Base-by-base conservation (phyloP, 129 eudicot genomes). In the Escallonia herrerae region DNA sequence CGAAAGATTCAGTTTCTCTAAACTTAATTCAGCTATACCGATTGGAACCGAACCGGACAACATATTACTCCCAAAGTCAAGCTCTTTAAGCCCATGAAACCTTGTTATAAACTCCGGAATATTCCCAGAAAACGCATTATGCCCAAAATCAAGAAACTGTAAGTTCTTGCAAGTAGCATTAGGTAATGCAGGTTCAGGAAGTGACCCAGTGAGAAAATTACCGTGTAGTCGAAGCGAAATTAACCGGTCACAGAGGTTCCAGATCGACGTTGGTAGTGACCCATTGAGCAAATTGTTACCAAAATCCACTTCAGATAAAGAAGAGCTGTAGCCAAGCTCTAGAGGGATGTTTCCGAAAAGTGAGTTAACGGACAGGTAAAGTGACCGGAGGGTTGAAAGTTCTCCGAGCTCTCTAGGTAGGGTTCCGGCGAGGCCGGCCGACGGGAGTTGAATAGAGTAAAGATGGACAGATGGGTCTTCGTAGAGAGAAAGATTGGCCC, bases 161-260 rank as follows among this genome's bases (percentile, higher is more conserved):
- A 91, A 78, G 15, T 70, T 64, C 37, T 72, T 75, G 63, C 98
- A 91, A 66, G 66, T 80, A 48, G 86, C 81, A 72, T 85, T 84
- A 38, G 91, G 98, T 67, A 91, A 68, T 14, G 85, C 96, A 53
- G 98, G 98, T 39, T 79, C 79, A 58, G 98, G 98, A 40, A 85
- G 54, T 42, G 76, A 15, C 56, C 98, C 96, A 43, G 96, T 76
- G 0, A 91, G 67, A 33, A 84, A 64, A 65, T 91, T 91, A 48
- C 89, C 91, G 66, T 88, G 95, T 33, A 87, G 43, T 46, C 87
- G 63, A 41, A 91, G 74, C 3, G 91, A 79, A 42, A 81, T 77
- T 4, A 91, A 69, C 1, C 90, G 74, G 3, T 81, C 95, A 56
- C 98, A 91, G 40, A 91, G 88, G 66, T 87, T 91, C 98, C 98